Evolutionary conservation across 148 eudicot genomes (phyloP).

Genomic region (Fagopyrum tataricum): DNA sequence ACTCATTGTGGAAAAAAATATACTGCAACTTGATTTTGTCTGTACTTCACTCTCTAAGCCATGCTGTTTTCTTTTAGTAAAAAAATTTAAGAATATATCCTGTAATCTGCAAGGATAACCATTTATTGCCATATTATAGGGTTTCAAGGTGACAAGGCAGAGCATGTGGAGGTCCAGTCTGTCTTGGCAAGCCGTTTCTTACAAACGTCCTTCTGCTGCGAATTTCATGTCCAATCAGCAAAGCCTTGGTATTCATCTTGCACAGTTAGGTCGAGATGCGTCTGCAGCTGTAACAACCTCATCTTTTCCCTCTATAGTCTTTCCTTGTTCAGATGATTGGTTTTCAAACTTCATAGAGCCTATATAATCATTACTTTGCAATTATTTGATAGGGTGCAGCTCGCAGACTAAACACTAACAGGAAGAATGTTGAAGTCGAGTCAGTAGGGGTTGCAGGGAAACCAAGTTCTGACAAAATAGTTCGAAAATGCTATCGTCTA

Average conservation of each 20-base stretch:
- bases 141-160: slow-evolving; percentile 63
- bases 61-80: not conserved
- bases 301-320: not conserved
- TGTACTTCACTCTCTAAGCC: not conserved
- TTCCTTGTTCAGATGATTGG: not conserved
- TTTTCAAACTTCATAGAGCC: not conserved
- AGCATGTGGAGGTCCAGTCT: slow-evolving; percentile 62
- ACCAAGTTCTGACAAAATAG: slow-evolving; percentile 41
- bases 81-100: not conserved
- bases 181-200: slow-evolving; percentile 69
- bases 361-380: not conserved
- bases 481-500: slow-evolving; percentile 60
- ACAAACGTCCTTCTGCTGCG: slow-evolving; percentile 59
- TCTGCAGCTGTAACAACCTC: slow-evolving; percentile 76
- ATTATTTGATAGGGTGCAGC: slow-evolving; percentile 78
- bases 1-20: not conserved
- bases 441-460: slow-evolving; percentile 83
- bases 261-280: slow-evolving; percentile 91
- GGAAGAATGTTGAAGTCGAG: slow-evolving; percentile 71
- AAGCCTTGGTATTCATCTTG: slow-evolving; percentile 86
- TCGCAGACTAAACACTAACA: slow-evolving; percentile 63
- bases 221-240: slow-evolving; percentile 77
- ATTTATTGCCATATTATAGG: slow-evolving; percentile 29
- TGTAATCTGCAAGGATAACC: not conserved
- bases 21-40: not conserved